phyloP scores from a whole-genome alignment of 2,329 filamentous ascomycete genomes.

The Fusarium devonianum region DNA sequence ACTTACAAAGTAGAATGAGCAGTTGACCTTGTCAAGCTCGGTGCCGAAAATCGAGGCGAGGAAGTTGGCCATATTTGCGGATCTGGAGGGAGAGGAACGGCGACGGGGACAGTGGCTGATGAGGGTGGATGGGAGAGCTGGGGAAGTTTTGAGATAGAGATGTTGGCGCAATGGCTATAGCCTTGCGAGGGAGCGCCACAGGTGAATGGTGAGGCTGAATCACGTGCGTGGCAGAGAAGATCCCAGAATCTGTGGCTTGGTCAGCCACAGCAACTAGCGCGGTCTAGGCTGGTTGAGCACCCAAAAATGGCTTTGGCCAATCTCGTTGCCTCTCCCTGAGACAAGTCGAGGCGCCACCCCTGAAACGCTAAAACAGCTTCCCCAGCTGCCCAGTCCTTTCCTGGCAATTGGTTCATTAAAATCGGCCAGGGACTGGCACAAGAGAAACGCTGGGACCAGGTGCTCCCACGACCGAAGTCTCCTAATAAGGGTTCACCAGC shows the following conservation, averaged over 20 bases:
- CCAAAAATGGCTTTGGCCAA: slow-evolving; percentile 3
- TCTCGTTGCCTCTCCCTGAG: slow-evolving; percentile 17
- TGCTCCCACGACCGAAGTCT: slow-evolving; percentile 16
- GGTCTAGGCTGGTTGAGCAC: neutral
- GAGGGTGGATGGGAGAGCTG: slow-evolving; percentile 24
- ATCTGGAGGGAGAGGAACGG: slow-evolving; percentile 3
- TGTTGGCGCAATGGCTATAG: slow-evolving; percentile 27
- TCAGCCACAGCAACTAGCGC: slow-evolving; percentile 6
- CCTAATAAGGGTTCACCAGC: slow-evolving; percentile 9
- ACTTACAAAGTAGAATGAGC: slow-evolving; percentile 84
- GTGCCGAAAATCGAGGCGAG: slow-evolving; percentile 99
- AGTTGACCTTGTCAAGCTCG: slow-evolving; percentile 99
- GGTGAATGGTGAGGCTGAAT: slow-evolving; percentile 29
- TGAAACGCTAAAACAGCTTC: slow-evolving; percentile 24
- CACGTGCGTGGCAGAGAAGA: slow-evolving; percentile 43
- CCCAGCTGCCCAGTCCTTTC: slow-evolving; percentile 31
- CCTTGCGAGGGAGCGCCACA: slow-evolving; percentile 38
- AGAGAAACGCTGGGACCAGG: slow-evolving; percentile 18
- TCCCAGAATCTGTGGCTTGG: slow-evolving; percentile 20
- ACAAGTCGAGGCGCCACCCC: slow-evolving; percentile 23
- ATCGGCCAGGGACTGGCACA: slow-evolving; percentile 27
- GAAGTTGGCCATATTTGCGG: slow-evolving; percentile 84
- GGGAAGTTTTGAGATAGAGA: slow-evolving; percentile 31
- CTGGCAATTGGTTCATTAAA: slow-evolving; percentile 30
- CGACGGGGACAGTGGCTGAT: slow-evolving; percentile 11